Evolutionary conservation across 805 yeast species (phyloP), one percentile per base, ranked within the genome.

Genomic region (Debaryomyces castellii): DNA sequence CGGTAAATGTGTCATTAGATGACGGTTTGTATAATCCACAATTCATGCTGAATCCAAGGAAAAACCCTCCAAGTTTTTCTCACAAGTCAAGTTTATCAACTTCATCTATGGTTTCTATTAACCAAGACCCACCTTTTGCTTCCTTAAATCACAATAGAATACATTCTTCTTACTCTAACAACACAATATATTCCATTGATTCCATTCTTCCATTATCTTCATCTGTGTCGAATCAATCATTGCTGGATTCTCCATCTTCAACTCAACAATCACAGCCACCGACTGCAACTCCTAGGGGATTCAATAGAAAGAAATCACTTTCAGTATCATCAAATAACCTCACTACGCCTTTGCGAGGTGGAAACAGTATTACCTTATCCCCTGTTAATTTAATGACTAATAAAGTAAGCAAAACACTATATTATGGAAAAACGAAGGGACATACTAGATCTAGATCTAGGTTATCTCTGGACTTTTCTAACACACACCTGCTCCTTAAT

Each of bases 391-490:
- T 56, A 24, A 53, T 55, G 6, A 41, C 38, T 8, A 49, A 47
- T 33, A 67, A 67, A 49, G 62, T 72, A 20, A 53, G 62, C 44
- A 71, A 71, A 53, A 64, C 76, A 7, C 75, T 77, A 1, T 64
- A 58, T 44, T 41, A 53, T 9, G 24, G 53, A 47, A 52, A 59
- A 57, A 33, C 48, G 39, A 55, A 61, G 54, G 63, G 66, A 30
- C 79, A 74, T 52, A 54, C 65, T 25, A 53, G 78, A 41, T 67
- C 77, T 3, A 55, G 73, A 39, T 73, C 78, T 2, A 53, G 74
- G 33, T 52, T 70, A 23, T 67, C 74, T 10, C 34, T 70, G 16
- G 77, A 73, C 51, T 65, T 64, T 1, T 48, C 55, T 11, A 53
- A 57, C 30, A 44, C 49, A 12, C 53, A 62, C 18, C 33, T 50